Evolutionary conservation across 176 grass and related monocot genomes (phyloP), one percentile per base, ranked within the genome.

Genomic region (Oryza meyeriana): DNA sequence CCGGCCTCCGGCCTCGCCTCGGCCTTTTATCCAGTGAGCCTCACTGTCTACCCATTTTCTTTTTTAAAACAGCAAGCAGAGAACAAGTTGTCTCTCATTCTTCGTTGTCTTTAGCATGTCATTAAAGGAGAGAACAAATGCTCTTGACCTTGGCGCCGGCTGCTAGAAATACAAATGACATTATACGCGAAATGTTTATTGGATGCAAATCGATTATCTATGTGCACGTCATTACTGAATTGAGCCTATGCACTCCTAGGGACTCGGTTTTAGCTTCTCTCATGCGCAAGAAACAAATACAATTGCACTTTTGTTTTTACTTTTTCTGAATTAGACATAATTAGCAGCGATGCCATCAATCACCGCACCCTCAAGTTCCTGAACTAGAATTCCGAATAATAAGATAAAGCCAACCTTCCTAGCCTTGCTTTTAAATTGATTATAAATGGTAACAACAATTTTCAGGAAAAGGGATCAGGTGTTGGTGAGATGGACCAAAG

Each of bases 401-500:
- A 58, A 58, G 2, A 58, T 58, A 22, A 20, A 5, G 6, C 0
- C 22, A 20, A 58, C 10, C 5, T 58, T 40, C 28, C 47, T 16
- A 81, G 29, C 40, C n/a, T 61, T 63, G 24, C 62, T 76, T 75
- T 62, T n/a, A 68, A 38, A 45, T 84, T 6, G 26, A 71, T 79
- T 74, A 68, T 71, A 73, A 82, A 76, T 29, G 34, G 45, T 66
- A 13, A 69, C n/a, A 71, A 33, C 32, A 75, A 75, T 67, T 76
- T 76, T 10, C 64, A 93, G 81, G 79, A 79, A 70, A n/a, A 24
- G 35, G 16, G 57, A 65, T 76, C 52, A 73, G 78, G 30, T 85
- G 18, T 75, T 75, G 20, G 74, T 64, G 30, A 71, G 71, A 98
- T 98, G 93, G 93, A 69, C 50, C 90, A 32, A 88, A 89, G 13